Evolutionary conservation across 2,329 filamentous ascomycete species (phyloP).

Genomic region (Fusarium udum): DNA sequence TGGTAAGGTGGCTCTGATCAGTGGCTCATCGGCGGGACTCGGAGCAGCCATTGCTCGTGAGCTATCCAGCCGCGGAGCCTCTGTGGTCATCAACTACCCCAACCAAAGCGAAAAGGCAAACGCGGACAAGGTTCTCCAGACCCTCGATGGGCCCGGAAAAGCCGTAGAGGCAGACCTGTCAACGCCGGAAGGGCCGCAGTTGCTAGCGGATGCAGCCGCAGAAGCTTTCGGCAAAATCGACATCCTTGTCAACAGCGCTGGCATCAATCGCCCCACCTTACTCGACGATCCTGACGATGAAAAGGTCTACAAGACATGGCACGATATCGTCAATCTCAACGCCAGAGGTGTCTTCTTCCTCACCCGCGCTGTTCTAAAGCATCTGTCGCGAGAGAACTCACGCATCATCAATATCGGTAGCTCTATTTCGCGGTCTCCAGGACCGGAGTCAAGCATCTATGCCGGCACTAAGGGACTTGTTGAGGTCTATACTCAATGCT

Average conservation of each 20-base stretch:
- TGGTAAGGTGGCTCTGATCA: not conserved
- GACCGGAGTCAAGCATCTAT: not conserved
- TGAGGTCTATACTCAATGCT: conserved; percentile 3
- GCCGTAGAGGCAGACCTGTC: not conserved
- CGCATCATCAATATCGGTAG: conserved; percentile 12
- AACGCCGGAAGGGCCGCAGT: not conserved
- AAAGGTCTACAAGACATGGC: not conserved
- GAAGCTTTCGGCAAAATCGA: not conserved
- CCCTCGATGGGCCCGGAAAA: not conserved
- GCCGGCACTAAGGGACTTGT: conserved; percentile 5
- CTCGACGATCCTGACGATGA: not conserved
- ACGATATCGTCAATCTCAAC: not conserved
- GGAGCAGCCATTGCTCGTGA: not conserved
- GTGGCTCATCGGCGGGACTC: not conserved
- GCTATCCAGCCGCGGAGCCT: not conserved
- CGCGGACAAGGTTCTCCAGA: not conserved
- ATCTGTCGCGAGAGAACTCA: conserved; percentile 1
- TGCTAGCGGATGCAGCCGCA: not conserved
- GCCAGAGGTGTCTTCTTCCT: conserved; percentile 7
- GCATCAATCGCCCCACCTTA: not conserved
- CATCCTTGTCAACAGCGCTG: not conserved
- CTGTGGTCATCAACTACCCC: not conserved
- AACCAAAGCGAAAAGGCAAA: not conserved
- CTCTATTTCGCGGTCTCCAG: not conserved
- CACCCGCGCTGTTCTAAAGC: not conserved